These are phyloP conservation scores for Amanita rubescens DNA, from an alignment of 768 basidiomycete species.

Conservation along the genomic window DNA sequence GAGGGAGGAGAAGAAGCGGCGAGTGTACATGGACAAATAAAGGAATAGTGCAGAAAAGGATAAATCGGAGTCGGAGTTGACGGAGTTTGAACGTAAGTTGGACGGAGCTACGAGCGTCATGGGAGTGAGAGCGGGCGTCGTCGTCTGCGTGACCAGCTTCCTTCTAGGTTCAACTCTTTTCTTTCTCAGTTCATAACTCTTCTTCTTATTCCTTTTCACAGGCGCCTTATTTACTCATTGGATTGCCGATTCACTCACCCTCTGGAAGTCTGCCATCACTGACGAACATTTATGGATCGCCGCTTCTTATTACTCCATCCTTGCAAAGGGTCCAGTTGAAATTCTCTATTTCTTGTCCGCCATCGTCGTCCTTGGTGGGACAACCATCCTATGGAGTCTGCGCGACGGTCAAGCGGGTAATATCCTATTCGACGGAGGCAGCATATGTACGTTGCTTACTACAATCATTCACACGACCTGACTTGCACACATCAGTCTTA, in stretches of 20 bases:
- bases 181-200: background rate
- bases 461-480: background rate
- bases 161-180: conserved; percentile 51
- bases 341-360: conserved; percentile 51
- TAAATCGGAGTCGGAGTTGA: background rate
- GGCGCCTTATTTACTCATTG: conserved; percentile 83
- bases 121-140: conserved; percentile 67
- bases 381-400: conserved; percentile 72
- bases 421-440: conserved; percentile 88
- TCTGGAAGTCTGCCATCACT: conserved; percentile 86
- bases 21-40: background rate
- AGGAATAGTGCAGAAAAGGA: background rate
- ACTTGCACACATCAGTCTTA: conserved; percentile 43
- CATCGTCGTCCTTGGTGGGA: conserved; percentile 51
- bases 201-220: conserved; percentile 29
- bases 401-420: conserved; percentile 73
- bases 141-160: conserved; percentile 74
- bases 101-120: conserved; percentile 29
- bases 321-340: conserved; percentile 55
- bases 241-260: conserved; percentile 87
- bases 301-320: conserved; percentile 73
- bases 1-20: conserved; percentile 11
- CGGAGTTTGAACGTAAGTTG: conserved; percentile 1
- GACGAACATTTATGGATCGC: conserved; percentile 80
- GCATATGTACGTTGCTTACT: conserved; percentile 56